These are phyloP conservation scores for Boletus semigastroideus DNA, from an alignment of 1,284 basidiomycete genomes.

Conservation along the genomic window DNA sequence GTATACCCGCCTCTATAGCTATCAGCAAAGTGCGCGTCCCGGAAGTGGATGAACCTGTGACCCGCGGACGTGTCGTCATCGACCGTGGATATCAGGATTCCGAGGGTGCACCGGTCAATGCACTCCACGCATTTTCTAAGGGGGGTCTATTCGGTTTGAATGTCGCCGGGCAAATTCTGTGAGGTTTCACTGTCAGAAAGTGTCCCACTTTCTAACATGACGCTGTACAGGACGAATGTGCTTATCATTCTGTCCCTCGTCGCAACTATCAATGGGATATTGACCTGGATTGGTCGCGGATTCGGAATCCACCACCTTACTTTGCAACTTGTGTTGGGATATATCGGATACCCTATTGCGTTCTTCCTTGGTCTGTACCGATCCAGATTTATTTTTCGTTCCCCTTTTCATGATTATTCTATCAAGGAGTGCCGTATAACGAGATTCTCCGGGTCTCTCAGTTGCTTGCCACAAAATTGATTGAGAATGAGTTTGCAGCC, in stretches of 20 bases:
- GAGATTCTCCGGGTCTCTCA: constrained; percentile 78
- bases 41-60: constrained; percentile 83
- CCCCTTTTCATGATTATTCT: constrained; percentile 9
- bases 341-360: constrained; percentile 84
- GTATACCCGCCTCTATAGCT: constrained; percentile 90
- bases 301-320: constrained; percentile 84
- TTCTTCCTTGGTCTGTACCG: constrained; percentile 66
- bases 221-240: constrained; percentile 61
- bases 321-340: constrained; percentile 81
- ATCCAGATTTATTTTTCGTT: neutral
- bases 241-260: constrained; percentile 81
- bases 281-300: constrained; percentile 87
- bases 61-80: constrained; percentile 76
- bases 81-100: constrained; percentile 68
- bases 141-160: constrained; percentile 85
- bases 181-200: constrained; percentile 26
- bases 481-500: constrained; percentile 87
- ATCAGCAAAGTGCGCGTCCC: constrained; percentile 87
- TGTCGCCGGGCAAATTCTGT: constrained; percentile 85
- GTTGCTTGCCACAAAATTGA: constrained; percentile 83
- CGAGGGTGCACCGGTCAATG: constrained; percentile 63
- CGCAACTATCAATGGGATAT: constrained; percentile 78
- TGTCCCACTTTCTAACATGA: constrained; percentile 2
- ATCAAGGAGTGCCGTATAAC: constrained; percentile 58
- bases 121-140: constrained; percentile 85